Conservation (phyloP, 768 basidiomycete genomes). For the Mycena alexandri region DNA sequence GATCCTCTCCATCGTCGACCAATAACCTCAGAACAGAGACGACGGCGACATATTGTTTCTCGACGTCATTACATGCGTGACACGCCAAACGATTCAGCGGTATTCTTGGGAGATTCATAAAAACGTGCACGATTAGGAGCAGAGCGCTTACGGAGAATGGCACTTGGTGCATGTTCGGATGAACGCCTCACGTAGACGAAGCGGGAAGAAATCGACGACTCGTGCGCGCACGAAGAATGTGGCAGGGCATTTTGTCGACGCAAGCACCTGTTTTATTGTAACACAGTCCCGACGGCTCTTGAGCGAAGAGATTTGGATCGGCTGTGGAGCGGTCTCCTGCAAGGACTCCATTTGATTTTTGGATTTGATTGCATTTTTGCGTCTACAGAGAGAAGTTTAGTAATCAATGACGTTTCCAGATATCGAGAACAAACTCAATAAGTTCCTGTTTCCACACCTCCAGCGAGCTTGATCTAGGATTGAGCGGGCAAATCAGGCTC, state of each 20-base stretch:
- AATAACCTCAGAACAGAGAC: constrained; percentile 63
- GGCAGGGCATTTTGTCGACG: constrained; percentile 48
- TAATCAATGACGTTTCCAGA: background rate
- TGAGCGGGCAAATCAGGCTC: constrained; percentile 58
- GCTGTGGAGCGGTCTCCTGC: background rate
- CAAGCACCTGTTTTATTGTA: constrained; percentile 49
- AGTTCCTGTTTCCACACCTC: constrained; percentile 55
- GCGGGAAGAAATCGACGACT: constrained; percentile 69
- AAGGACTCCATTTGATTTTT: constrained; percentile 27
- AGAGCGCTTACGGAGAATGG: constrained; percentile 56
- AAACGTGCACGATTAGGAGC: background rate
- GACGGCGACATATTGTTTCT: constrained; percentile 62
- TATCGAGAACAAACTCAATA: constrained; percentile 50
- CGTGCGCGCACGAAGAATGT: constrained; percentile 62
- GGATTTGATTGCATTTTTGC: constrained; percentile 44
- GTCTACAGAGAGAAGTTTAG: constrained; percentile 36
- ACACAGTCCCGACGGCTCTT: background rate
- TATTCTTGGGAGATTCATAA: constrained; percentile 52
- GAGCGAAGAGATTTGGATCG: background rate
- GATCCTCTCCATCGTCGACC: constrained; percentile 63
- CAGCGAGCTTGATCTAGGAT: constrained; percentile 51
- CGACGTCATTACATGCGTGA: constrained; percentile 64
- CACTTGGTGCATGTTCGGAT: constrained; percentile 67
- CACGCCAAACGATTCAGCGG: constrained; percentile 59
- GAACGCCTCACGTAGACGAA: constrained; percentile 60